Evolutionary conservation across 768 basidiomycete genomes (phyloP).

Genomic region (Candolleomyces efflorescens): DNA sequence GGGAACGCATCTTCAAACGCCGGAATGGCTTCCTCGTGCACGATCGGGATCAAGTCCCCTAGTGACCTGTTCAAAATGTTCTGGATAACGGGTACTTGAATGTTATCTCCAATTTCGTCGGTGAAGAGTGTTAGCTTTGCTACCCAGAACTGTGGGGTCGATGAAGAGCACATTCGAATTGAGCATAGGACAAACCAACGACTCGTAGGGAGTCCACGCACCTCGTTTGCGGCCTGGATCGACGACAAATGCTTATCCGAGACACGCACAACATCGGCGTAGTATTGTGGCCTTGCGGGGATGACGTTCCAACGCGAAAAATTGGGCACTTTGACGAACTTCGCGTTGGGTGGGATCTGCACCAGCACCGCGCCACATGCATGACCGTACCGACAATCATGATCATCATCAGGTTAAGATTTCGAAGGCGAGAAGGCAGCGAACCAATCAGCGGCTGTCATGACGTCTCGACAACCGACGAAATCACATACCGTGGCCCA

Average conservation of each 20-base stretch:
- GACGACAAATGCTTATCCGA: background rate
- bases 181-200: background rate
- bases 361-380: background rate
- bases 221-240: background rate
- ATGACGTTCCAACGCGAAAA: background rate
- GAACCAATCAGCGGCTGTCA: too few species aligned
- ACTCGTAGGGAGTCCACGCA: background rate
- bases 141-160: background rate
- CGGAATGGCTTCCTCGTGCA: slow-evolving; percentile 2
- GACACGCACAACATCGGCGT: background rate
- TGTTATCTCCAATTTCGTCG: slow-evolving; percentile 11
- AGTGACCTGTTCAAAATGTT: slow-evolving; percentile 10
- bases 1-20: background rate
- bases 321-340: background rate
- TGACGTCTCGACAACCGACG: background rate
- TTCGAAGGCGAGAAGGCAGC: too few species aligned
- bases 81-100: slow-evolving; percentile 15
- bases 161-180: background rate
- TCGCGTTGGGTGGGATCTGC: background rate
- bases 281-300: background rate
- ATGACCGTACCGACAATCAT: background rate
- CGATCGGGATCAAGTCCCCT: background rate
- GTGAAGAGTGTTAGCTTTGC: slow-evolving; percentile 10
- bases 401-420: background rate
- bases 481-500: background rate